A percentile compares a stretch with the other conserved stretches of the same genome.
Conservation (phyloP, 1,284 basidiomycete species). For the Neotropicomus parvogracilis region DNA sequence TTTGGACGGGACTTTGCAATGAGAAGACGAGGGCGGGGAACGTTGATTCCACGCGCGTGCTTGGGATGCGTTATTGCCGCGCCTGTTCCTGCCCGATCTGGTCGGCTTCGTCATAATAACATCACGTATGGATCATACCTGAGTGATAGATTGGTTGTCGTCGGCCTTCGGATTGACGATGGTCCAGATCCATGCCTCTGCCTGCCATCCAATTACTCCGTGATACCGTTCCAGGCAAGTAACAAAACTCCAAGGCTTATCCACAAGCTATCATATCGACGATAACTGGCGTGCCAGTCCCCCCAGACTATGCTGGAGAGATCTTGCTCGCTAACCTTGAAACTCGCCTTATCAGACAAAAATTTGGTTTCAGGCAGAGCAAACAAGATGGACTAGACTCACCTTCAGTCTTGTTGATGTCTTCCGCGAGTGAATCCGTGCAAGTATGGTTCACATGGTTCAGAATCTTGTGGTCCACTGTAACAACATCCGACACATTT, state of each 20-base stretch:
- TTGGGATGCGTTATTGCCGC: conserved; percentile 96
- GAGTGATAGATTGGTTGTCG: conserved; percentile 82
- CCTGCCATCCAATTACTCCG: conserved; percentile 62
- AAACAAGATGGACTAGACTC: not conserved
- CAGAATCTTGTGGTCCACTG: conserved; percentile 76
- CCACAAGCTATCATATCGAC: conserved; percentile 98
- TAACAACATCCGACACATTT: conserved; percentile 24
- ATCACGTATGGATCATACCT: conserved; percentile 33
- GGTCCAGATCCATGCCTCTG: conserved; percentile 83
- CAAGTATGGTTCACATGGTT: conserved; percentile 86
- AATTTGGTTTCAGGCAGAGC: not conserved
- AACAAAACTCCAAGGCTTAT: conserved; percentile 75
- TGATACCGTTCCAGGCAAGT: not conserved
- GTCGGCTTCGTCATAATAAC: conserved; percentile 40
- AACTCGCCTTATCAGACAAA: conserved; percentile 85
- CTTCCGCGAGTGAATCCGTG: conserved; percentile 95
- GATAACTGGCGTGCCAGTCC: too few species aligned
- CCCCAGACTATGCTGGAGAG: too few species aligned
- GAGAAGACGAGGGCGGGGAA: conserved; percentile 93
- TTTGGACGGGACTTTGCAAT: conserved; percentile 92
- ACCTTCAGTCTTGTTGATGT: conserved; percentile 95
- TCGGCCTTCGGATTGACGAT: conserved; percentile 94
- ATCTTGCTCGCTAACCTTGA: conserved; percentile 63
- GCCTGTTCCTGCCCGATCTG: conserved; percentile 96
- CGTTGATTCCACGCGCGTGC: conserved; percentile 94